Percentiles rank a stretch among this genome's conserved stretches.
These are phyloP conservation scores for Fusarium sp. DNA, from an alignment of 2,329 filamentous ascomycete species.

Conservation along the genomic window DNA sequence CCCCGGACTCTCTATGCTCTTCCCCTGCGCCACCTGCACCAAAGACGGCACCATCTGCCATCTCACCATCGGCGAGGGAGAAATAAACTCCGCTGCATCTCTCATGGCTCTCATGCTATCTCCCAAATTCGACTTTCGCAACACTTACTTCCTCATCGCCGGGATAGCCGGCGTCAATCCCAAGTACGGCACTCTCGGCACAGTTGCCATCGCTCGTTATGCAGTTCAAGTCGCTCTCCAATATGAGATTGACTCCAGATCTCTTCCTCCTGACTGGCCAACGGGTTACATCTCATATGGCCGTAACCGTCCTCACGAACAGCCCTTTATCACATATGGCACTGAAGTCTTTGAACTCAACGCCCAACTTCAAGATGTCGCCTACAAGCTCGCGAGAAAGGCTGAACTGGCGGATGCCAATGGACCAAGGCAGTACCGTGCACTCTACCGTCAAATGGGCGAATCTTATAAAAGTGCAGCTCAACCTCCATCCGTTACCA, in stretches of 20 bases:
- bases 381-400: conserved; percentile 63
- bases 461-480: conserved; percentile 59
- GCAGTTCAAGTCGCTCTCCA: conserved; percentile 81
- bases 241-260: conserved; percentile 79
- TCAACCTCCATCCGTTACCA: conserved; percentile 66
- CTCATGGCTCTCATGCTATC: conserved; percentile 74
- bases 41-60: conserved; percentile 74
- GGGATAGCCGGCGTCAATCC: conserved; percentile 84
- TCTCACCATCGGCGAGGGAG: conserved; percentile 74
- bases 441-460: conserved; percentile 62
- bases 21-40: conserved; percentile 75
- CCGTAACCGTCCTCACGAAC: conserved; percentile 65
- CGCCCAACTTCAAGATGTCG: conserved; percentile 66
- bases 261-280: conserved; percentile 73
- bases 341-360: conserved; percentile 79
- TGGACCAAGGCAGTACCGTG: conserved; percentile 66
- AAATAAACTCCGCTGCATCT: conserved; percentile 81
- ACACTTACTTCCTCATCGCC: conserved; percentile 78
- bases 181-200: conserved; percentile 72
- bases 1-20: conserved; percentile 74
- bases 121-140: conserved; percentile 70
- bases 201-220: conserved; percentile 76
- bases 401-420: conserved; percentile 67
- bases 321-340: conserved; percentile 72
- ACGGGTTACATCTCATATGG: conserved; percentile 79